Conservation (phyloP, 1,139 yeast genomes). For the Lodderomyces parapsilosis region DNA sequence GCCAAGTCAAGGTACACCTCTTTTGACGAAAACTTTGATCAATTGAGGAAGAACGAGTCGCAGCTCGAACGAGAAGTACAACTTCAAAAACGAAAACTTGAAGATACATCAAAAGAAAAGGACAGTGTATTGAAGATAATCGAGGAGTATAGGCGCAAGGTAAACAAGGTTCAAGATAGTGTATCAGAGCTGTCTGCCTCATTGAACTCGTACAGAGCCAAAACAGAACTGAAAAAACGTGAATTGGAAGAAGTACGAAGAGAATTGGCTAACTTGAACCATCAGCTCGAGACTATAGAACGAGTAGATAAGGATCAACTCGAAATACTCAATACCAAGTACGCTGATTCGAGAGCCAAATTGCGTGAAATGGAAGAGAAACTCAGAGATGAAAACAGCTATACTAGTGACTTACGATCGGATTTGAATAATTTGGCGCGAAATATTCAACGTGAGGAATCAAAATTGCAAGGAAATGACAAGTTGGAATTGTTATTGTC, state of each 20-base stretch:
- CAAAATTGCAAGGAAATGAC: conserved; percentile 48
- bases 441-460: conserved; percentile 16
- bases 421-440: conserved; percentile 20
- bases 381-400: conserved; percentile 16
- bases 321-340: conserved; percentile 13
- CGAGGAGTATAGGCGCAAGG: conserved; percentile 1
- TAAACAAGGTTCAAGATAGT: conserved; percentile 6
- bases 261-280: conserved; percentile 17
- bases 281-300: conserved; percentile 15
- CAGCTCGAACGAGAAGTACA: conserved; percentile 4
- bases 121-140: conserved; percentile 11
- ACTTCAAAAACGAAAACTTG: conserved; percentile 6
- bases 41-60: conserved; percentile 18
- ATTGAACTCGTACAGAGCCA: conserved; percentile 18
- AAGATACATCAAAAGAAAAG: conserved; percentile 6
- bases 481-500: conserved; percentile 44
- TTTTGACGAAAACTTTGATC: conserved; percentile 30
- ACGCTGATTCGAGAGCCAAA: conserved; percentile 17
- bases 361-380: conserved; percentile 15
- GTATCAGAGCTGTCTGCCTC: conserved; percentile 16
- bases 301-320: conserved; percentile 20
- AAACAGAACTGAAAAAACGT: conserved; percentile 22
- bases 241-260: conserved; percentile 22
- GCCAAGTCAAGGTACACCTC: conserved; percentile 32
- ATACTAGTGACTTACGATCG: conserved; percentile 20